Conservation (phyloP, 2,329 filamentous ascomycete genomes). For the Tolypocladium cylindrosporum region DNA sequence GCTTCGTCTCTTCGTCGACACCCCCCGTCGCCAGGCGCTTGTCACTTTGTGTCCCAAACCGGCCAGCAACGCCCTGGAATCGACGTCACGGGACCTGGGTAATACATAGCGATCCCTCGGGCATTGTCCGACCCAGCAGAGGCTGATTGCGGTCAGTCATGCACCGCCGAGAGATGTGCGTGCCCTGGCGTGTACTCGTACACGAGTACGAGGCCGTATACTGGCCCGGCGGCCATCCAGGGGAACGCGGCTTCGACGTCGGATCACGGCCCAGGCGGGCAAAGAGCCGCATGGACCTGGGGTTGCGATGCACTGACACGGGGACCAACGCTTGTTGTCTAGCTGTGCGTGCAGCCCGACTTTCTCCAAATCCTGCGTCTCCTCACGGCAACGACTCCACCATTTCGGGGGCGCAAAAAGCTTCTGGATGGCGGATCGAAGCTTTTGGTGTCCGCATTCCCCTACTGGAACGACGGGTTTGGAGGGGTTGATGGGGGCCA, state of each 20-base stretch:
- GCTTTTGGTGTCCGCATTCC: constrained; percentile 9
- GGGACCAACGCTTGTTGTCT: not conserved
- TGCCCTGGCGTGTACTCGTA: not conserved
- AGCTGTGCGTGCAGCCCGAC: not conserved
- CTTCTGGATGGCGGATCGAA: constrained; percentile 13
- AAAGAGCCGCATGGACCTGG: not conserved
- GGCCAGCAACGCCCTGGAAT: not conserved
- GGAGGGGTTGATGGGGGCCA: constrained; percentile 7
- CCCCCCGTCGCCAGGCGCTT: not conserved
- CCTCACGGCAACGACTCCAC: constrained; percentile 11
- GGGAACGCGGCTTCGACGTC: not conserved
- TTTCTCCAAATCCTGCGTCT: constrained; percentile 7
- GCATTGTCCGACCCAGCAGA: not conserved
- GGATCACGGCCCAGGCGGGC: not conserved
- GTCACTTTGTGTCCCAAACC: not conserved
- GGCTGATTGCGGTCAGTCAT: not conserved
- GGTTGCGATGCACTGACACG: not conserved
- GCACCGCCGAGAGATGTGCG: not conserved
- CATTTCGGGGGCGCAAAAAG: constrained; percentile 9
- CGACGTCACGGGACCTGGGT: not conserved
- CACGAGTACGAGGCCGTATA: too few relatives aligned
- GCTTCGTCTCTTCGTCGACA: not conserved
- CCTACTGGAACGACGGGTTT: constrained; percentile 5
- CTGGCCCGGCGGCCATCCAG: too few relatives aligned
- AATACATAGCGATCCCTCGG: not conserved